Evolutionary conservation across 1,284 basidiomycete species (phyloP).

Genomic region (Malassezia globosa): DNA sequence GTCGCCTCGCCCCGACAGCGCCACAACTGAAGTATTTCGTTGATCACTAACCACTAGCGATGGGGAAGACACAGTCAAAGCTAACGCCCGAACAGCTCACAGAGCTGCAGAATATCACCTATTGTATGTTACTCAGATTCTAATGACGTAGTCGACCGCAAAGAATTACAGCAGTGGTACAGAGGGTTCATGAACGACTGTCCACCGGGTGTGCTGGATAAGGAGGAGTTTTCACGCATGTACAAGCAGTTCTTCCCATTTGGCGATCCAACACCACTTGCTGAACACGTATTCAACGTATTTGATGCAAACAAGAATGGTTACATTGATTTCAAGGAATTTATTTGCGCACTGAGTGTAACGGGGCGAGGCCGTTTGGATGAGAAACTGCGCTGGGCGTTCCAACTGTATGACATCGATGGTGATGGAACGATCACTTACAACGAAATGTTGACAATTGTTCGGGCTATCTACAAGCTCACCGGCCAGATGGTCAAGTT

Average conservation of each 20-base stretch:
- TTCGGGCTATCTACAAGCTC: slow-evolving; percentile 46
- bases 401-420: slow-evolving; percentile 98
- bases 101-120: slow-evolving; percentile 94
- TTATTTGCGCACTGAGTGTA: slow-evolving; percentile 91
- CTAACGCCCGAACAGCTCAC: slow-evolving; percentile 85
- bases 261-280: slow-evolving; percentile 90
- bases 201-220: slow-evolving; percentile 90
- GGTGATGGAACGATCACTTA: slow-evolving; percentile 48
- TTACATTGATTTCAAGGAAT: slow-evolving; percentile 56
- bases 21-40: too few relatives aligned
- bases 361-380: slow-evolving; percentile 86
- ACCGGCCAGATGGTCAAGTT: slow-evolving; percentile 93
- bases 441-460: slow-evolving; percentile 69
- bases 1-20: too few relatives aligned
- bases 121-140: slow-evolving; percentile 58
- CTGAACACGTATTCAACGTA: slow-evolving; percentile 90
- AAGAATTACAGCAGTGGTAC: slow-evolving; percentile 99
- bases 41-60: too few relatives aligned
- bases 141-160: slow-evolving; percentile 78
- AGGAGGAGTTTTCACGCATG: slow-evolving; percentile 89
- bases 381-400: slow-evolving; percentile 99
- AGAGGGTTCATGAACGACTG: slow-evolving; percentile 99
- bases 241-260: slow-evolving; percentile 99
- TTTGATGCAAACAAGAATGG: slow-evolving; percentile 47
- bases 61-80: slow-evolving; percentile 96